Evolutionary conservation across 805 yeast genomes (phyloP).

Genomic region (Ogataea methanolica): DNA sequence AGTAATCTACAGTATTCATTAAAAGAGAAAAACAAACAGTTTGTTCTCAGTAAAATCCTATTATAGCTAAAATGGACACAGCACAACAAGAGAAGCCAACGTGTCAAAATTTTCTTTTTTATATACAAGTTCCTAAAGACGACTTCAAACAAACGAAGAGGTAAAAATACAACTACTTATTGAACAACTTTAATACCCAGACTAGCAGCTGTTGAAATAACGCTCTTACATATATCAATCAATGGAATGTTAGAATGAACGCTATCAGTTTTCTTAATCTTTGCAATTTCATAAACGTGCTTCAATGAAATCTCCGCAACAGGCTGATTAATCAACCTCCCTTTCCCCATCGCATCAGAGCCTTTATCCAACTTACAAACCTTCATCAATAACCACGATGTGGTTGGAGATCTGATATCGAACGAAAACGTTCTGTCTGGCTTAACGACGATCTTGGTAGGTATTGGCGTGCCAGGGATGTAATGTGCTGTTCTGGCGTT

Average conservation of each 20-base stretch:
- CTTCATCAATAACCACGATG: slow-evolving; percentile 77
- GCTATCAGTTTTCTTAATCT: slow-evolving; percentile 83
- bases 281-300: slow-evolving; percentile 92
- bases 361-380: slow-evolving; percentile 84
- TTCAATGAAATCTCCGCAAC: slow-evolving; percentile 56
- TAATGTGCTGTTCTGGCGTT: slow-evolving; percentile 92
- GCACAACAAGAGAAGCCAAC: background rate
- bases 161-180: background rate
- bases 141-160: background rate
- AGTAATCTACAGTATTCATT: no score
- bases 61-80: background rate
- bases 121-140: background rate
- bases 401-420: slow-evolving; percentile 86
- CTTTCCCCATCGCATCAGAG: slow-evolving; percentile 65
- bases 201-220: slow-evolving; percentile 83
- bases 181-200: slow-evolving; percentile 70
- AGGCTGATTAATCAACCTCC: slow-evolving; percentile 34
- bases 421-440: slow-evolving; percentile 92
- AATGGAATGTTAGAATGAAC: slow-evolving; percentile 67
- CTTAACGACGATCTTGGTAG: slow-evolving; percentile 75
- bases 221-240: slow-evolving; percentile 73
- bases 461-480: slow-evolving; percentile 84
- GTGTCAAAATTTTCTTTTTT: background rate
- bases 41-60: no score
- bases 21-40: no score